Percentiles rank a stretch among this genome's conserved stretches.
phyloP scores from a whole-genome alignment of 2,329 filamentous ascomycete genomes.

The Penicillium sp. region DNA sequence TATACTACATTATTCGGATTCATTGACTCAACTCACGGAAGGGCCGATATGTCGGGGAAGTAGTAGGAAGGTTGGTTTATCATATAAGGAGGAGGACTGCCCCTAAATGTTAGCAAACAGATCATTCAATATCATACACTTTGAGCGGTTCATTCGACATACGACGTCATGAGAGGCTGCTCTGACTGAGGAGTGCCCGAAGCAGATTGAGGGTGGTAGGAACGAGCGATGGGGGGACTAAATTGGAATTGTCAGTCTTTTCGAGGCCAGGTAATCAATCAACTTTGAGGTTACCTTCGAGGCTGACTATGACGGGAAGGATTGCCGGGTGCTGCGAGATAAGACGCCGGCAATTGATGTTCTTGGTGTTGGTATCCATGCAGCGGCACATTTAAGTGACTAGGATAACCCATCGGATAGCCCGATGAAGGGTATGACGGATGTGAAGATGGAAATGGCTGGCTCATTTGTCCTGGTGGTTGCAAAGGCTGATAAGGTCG shows the following conservation, averaged over 20 bases:
- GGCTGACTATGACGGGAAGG: slow-evolving; percentile 16
- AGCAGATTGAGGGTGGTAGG: slow-evolving; percentile 17
- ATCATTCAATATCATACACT: background rate
- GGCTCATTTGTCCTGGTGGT: slow-evolving; percentile 30
- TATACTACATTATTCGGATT: background rate
- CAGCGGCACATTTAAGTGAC: slow-evolving; percentile 23
- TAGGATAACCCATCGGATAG: slow-evolving; percentile 29
- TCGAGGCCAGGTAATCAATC: background rate
- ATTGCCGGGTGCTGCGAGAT: slow-evolving; percentile 12
- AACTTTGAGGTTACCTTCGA: slow-evolving; percentile 15
- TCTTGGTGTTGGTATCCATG: slow-evolving; percentile 17
- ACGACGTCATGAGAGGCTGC: slow-evolving; percentile 22
- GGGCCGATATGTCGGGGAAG: slow-evolving; percentile 30
- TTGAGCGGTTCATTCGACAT: slow-evolving; percentile 8
- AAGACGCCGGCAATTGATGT: slow-evolving; percentile 13
- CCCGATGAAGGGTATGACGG: slow-evolving; percentile 23
- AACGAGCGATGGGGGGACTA: slow-evolving; percentile 18
- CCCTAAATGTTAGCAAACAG: slow-evolving; percentile 10
- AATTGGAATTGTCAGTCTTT: slow-evolving; percentile 1
- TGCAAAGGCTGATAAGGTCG: slow-evolving; percentile 33
- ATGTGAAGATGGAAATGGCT: slow-evolving; percentile 28
- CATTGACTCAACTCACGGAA: slow-evolving; percentile 29
- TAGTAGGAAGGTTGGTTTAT: slow-evolving; percentile 38
- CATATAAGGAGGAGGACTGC: slow-evolving; percentile 35
- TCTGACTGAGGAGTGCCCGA: slow-evolving; percentile 10